These are phyloP conservation scores for Haplosporangium gracile DNA, from an alignment of 192 early-diverging fungal species.

Conservation along the genomic window DNA sequence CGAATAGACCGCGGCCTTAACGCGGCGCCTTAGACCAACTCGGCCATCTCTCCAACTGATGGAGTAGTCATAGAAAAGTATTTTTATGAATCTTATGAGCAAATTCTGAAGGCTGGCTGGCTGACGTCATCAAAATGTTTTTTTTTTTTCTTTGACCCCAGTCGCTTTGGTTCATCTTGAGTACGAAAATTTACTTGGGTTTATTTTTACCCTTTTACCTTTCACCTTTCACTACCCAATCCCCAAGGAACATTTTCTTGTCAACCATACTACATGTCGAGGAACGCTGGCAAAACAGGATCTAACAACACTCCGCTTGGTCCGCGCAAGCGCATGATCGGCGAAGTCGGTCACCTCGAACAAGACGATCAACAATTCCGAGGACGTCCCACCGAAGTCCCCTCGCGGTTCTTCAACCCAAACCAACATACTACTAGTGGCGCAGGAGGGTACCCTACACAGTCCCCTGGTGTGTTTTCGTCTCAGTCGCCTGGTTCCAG, in stretches of 20 bases:
- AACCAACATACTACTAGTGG: neutral
- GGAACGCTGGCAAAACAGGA: conserved; percentile 48
- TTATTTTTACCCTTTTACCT: neutral
- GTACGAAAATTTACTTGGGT: no score
- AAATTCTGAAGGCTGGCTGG: no score
- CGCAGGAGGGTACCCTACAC: neutral
- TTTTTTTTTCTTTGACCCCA: no score
- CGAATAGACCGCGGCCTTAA: conserved; percentile 28
- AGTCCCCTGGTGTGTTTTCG: conserved; percentile 8
- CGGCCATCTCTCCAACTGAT: conserved; percentile 18
- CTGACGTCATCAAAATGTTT: no score
- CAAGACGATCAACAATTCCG: conserved; percentile 20
- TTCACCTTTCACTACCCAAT: neutral
- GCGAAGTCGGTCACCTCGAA: conserved; percentile 13
- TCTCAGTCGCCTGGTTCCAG: conserved; percentile 10
- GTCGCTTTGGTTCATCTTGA: no score
- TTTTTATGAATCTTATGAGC: no score
- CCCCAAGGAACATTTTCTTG: neutral
- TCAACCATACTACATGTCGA: conserved; percentile 12
- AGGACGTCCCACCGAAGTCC: conserved; percentile 30
- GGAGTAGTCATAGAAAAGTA: neutral
- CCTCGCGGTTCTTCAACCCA: conserved; percentile 1
- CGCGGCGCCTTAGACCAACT: conserved; percentile 5
- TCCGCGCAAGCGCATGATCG: conserved; percentile 47
- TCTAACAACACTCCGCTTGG: conserved; percentile 47